Percentiles rank a stretch among this genome's conserved stretches.
Conservation (phyloP, 2,329 filamentous ascomycete genomes). For the Aschersonia sp. region DNA sequence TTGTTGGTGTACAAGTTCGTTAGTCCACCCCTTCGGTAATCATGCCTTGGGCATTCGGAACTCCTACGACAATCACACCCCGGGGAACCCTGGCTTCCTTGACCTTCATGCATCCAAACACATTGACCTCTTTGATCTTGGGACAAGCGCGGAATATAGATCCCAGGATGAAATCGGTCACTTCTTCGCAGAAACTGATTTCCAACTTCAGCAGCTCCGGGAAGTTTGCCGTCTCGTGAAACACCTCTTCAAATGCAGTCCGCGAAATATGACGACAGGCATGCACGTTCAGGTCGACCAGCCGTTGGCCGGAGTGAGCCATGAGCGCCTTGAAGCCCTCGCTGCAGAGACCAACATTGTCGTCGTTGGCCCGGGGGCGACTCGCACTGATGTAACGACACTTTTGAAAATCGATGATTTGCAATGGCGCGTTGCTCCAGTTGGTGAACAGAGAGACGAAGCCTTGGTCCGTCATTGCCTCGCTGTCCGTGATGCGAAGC, state of each 20-base stretch:
- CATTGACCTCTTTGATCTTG: conserved; percentile 40
- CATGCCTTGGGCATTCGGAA: conserved; percentile 45
- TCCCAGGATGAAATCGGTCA: conserved; percentile 50
- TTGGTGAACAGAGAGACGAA: conserved; percentile 58
- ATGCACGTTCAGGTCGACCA: conserved; percentile 61
- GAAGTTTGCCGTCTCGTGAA: conserved; percentile 46
- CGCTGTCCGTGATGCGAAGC: conserved; percentile 68
- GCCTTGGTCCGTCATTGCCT: conserved; percentile 58
- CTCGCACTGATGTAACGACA: conserved; percentile 64
- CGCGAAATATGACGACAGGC: conserved; percentile 70
- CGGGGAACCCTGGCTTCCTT: conserved; percentile 36
- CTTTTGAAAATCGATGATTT: conserved; percentile 58
- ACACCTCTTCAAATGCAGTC: conserved; percentile 59
- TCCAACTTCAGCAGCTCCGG: conserved; percentile 58
- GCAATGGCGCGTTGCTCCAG: conserved; percentile 62
- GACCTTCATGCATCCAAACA: conserved; percentile 53
- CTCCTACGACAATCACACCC: conserved; percentile 40
- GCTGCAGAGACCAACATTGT: conserved; percentile 58
- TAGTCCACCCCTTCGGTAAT: conserved; percentile 32
- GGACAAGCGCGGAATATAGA: conserved; percentile 51
- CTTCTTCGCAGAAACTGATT: conserved; percentile 58
- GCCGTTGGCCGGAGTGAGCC: conserved; percentile 56
- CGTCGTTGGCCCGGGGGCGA: conserved; percentile 48
- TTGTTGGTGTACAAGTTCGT: not conserved
- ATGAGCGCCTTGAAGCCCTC: conserved; percentile 69